Evolutionary conservation across 257 asterid genomes (phyloP), one percentile per base, ranked within the genome.

Genomic region (Dorcoceras hygrometricum): DNA sequence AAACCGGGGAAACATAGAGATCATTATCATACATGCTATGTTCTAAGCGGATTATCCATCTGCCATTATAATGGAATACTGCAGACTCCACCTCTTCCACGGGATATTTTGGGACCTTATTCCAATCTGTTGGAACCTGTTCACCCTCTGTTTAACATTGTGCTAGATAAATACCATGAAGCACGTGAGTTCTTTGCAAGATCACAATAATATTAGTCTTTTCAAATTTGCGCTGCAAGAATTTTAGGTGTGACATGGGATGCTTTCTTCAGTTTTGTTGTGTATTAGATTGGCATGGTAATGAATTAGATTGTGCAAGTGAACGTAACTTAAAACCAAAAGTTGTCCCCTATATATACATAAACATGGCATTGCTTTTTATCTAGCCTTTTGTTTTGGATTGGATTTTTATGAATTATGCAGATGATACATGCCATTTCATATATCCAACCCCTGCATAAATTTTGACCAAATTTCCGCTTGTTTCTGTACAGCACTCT

Each of bases 1-100:
- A 94, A 94, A 80, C 96, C 99, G 0, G 95, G 95, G 46, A 94
- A 94, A 84, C 79, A 79, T 11, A 81, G 96, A 73, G 99, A 94
- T 69, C 86, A 84, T 79, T 94, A 90, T 50, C 99, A 94, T 67
- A 88, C 99, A 11, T 94, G 99, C 64, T 94, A 94, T 62, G 94
- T 94, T 59, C 77, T 94, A 31, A 94, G 99, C 75, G 99, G 99
- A n/a, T 81, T 94, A 31, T 88, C 99, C 18, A 7, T 86, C 59
- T 67, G 86, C 71, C 99, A 94, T 70, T 82, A 85, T 66, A 73
- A 81, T 83, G 75, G 74, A 67, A 59, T 73, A 26, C 76, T 36
- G 73, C 78, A 0, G 79, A 78, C 29, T 72, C 91, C 96, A 9
- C 99, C 97, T 46, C 56, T 85, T 73, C 79, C 87, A 2, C 68